phyloP scores from a whole-genome alignment of 2,329 filamentous ascomycete species.

The Monosporascus sp. region DNA sequence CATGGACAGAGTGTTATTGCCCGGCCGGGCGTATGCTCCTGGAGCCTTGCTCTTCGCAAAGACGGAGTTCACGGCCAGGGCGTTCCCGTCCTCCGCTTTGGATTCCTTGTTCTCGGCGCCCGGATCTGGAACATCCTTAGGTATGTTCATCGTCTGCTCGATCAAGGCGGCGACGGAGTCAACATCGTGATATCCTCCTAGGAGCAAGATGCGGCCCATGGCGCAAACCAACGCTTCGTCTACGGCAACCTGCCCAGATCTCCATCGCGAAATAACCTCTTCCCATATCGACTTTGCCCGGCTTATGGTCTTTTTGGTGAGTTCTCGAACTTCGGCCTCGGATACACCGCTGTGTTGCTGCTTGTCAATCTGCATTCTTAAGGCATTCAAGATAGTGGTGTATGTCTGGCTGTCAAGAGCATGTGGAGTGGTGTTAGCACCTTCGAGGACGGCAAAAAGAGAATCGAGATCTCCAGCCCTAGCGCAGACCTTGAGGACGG shows the following conservation, averaged over 20 bases:
- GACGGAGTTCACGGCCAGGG: too few relatives aligned
- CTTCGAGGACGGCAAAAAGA: conserved; percentile 70
- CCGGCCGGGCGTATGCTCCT: conserved; percentile 36
- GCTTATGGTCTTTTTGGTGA: conserved; percentile 44
- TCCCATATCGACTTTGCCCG: conserved; percentile 75
- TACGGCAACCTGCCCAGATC: conserved; percentile 59
- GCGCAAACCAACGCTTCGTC: conserved; percentile 75
- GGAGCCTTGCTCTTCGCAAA: conserved; percentile 7
- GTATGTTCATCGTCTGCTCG: conserved; percentile 76
- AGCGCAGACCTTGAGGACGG: conserved; percentile 76
- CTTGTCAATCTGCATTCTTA: conserved; percentile 46
- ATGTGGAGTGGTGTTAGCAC: conserved; percentile 58
- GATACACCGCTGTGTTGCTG: conserved; percentile 20
- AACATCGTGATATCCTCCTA: conserved; percentile 58
- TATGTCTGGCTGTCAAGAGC: conserved; percentile 70
- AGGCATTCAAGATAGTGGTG: conserved; percentile 73
- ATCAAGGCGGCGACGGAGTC: conserved; percentile 69
- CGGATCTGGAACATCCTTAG: conserved; percentile 41
- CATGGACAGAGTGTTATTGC: conserved; percentile 59
- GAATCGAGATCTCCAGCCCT: conserved; percentile 70
- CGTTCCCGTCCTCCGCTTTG: not conserved
- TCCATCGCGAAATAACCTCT: conserved; percentile 74
- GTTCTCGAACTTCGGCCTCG: conserved; percentile 26
- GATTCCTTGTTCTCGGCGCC: not conserved
- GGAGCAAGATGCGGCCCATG: conserved; percentile 74